These are phyloP conservation scores for Ustilago trichophora DNA, from an alignment of 1,284 basidiomycete species.

Conservation along the genomic window DNA sequence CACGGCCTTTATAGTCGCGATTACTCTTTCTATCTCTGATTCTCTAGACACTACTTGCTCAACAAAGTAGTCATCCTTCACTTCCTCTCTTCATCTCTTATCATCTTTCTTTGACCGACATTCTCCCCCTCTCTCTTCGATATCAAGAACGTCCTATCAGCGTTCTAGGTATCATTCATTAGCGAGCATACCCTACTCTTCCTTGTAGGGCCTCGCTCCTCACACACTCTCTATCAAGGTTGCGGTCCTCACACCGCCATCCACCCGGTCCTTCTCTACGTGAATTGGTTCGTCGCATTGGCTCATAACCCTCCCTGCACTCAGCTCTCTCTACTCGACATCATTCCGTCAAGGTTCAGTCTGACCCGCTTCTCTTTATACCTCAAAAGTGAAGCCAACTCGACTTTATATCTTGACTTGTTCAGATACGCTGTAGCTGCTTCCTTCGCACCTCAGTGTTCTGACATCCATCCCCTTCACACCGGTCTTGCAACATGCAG, in stretches of 20 bases:
- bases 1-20: constrained; percentile 4
- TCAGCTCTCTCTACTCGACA: background rate
- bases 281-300: constrained; percentile 52
- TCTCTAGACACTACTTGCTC: background rate
- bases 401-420: constrained; percentile 10
- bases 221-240: constrained; percentile 14
- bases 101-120: constrained; percentile 3
- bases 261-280: constrained; percentile 48
- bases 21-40: background rate
- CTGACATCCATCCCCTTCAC: constrained; percentile 2
- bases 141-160: constrained; percentile 12
- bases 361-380: constrained; percentile 5
- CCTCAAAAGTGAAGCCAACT: constrained; percentile 13
- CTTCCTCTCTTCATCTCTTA: background rate
- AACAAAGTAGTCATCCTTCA: constrained; percentile 1
- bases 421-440: constrained; percentile 14
- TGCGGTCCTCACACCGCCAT: constrained; percentile 24
- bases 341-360: background rate
- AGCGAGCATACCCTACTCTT: constrained; percentile 18
- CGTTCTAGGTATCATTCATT: constrained; percentile 19
- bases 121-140: background rate
- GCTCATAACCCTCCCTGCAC: constrained; percentile 23
- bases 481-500: constrained; percentile 21
- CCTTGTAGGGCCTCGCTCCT: constrained; percentile 15
- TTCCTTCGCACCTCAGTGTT: constrained; percentile 5